These are phyloP conservation scores for Fusarium robinianum DNA, from an alignment of 2,329 filamentous ascomycete species.

Conservation along the genomic window DNA sequence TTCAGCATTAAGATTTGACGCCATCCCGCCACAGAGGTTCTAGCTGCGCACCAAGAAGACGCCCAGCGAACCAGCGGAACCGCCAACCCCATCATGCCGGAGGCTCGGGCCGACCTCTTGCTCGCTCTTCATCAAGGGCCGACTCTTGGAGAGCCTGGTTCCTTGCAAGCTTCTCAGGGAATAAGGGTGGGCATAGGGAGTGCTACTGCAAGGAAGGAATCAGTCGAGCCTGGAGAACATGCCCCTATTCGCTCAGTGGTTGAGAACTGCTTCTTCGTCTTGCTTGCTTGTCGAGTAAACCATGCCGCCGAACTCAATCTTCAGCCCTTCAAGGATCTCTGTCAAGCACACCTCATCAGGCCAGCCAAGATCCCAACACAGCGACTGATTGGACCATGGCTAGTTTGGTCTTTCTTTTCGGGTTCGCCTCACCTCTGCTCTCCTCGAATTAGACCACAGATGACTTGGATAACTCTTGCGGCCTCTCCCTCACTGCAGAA, in stretches of 20 bases:
- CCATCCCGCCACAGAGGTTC: constrained; percentile 28
- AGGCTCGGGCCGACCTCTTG: constrained; percentile 31
- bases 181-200: too few species aligned
- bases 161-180: too few species aligned
- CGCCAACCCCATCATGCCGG: constrained; percentile 19
- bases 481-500: too few species aligned
- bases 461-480: too few species aligned
- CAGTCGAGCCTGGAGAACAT: neutral
- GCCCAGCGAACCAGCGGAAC: constrained; percentile 14
- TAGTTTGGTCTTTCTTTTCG: neutral
- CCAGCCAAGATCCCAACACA: constrained; percentile 11
- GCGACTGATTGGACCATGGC: constrained; percentile 7
- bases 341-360: constrained; percentile 15
- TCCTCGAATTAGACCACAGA: neutral
- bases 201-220: constrained; percentile 1
- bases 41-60: neutral
- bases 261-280: neutral
- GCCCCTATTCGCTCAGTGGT: constrained; percentile 1
- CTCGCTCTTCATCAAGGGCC: too few species aligned
- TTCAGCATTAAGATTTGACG: constrained; percentile 29
- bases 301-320: constrained; percentile 17
- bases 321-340: constrained; percentile 18
- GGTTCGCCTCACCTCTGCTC: constrained; percentile 1
- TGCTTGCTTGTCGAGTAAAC: neutral
- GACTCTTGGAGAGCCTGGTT: too few species aligned